These are phyloP conservation scores for Clavaria fumosa DNA, from an alignment of 768 basidiomycete genomes.

Conservation along the genomic window DNA sequence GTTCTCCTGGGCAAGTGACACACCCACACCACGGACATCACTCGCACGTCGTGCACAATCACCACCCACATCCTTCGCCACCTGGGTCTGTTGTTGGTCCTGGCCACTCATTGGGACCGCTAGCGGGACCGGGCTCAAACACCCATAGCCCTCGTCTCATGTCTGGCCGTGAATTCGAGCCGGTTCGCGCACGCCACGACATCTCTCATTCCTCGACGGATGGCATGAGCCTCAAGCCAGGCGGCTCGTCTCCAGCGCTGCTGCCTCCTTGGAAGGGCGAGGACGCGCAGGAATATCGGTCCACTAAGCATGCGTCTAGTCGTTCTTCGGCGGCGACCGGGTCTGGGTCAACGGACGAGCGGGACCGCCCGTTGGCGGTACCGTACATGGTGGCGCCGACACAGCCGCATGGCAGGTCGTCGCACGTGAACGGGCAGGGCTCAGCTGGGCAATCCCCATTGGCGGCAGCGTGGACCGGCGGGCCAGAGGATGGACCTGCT, in stretches of 20 bases:
- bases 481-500: no score
- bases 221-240: no score
- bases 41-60: constrained; percentile 33
- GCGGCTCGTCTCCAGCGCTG: no score
- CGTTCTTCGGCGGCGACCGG: no score
- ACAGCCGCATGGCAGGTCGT: no score
- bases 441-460: no score
- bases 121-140: neutral
- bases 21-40: constrained; percentile 37
- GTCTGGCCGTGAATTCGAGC: constrained; percentile 18
- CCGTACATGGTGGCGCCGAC: constrained; percentile 39
- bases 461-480: no score
- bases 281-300: no score
- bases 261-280: no score
- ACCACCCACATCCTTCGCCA: constrained; percentile 17
- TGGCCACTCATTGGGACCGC: constrained; percentile 5
- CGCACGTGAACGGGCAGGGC: no score
- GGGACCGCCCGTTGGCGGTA: constrained; percentile 36
- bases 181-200: constrained; percentile 20
- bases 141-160: constrained; percentile 7
- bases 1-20: constrained; percentile 12
- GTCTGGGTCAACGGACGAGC: constrained; percentile 22
- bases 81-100: constrained; percentile 7
- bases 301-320: no score
- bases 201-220: constrained; percentile 32